Conservation (phyloP, 2,329 filamentous ascomycete genomes). For the Metarhizium rileyi region DNA sequence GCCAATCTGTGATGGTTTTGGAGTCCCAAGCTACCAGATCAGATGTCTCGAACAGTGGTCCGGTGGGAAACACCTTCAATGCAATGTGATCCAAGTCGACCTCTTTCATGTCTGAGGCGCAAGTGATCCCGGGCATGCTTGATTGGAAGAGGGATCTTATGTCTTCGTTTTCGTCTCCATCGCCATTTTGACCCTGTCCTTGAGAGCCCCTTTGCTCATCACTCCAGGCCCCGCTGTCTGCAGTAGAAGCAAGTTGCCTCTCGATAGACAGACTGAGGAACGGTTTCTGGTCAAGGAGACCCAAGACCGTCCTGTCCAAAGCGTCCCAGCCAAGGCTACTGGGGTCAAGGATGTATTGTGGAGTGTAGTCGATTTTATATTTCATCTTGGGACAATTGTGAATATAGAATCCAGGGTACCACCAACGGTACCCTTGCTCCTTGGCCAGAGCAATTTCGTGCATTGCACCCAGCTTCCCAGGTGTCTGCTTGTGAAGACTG, state of each 20-base stretch:
- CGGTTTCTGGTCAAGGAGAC: constrained; percentile 40
- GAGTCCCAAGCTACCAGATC: constrained; percentile 52
- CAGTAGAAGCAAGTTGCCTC: constrained; percentile 11
- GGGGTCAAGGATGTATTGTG: constrained; percentile 65
- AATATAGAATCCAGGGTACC: constrained; percentile 77
- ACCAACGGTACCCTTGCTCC: constrained; percentile 62
- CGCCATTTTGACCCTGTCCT: constrained; percentile 10
- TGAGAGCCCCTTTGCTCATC: background rate
- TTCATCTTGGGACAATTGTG: constrained; percentile 74
- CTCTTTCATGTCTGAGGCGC: constrained; percentile 39
- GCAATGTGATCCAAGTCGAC: constrained; percentile 51
- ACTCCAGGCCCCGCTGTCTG: background rate
- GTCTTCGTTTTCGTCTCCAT: constrained; percentile 14
- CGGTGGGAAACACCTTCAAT: constrained; percentile 35
- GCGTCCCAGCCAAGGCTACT: constrained; percentile 53
- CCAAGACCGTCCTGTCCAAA: constrained; percentile 42
- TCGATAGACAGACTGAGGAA: constrained; percentile 43
- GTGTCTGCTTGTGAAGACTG: constrained; percentile 57
- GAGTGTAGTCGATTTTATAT: constrained; percentile 73
- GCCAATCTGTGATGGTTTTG: constrained; percentile 37
- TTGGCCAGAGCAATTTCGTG: constrained; percentile 61
- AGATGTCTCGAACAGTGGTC: constrained; percentile 31
- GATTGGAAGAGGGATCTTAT: constrained; percentile 42
- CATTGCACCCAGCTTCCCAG: constrained; percentile 68
- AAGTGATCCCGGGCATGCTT: constrained; percentile 58